These are phyloP conservation scores for Cyclocybe cylindracea DNA, from an alignment of 768 basidiomycete genomes.

Conservation along the genomic window DNA sequence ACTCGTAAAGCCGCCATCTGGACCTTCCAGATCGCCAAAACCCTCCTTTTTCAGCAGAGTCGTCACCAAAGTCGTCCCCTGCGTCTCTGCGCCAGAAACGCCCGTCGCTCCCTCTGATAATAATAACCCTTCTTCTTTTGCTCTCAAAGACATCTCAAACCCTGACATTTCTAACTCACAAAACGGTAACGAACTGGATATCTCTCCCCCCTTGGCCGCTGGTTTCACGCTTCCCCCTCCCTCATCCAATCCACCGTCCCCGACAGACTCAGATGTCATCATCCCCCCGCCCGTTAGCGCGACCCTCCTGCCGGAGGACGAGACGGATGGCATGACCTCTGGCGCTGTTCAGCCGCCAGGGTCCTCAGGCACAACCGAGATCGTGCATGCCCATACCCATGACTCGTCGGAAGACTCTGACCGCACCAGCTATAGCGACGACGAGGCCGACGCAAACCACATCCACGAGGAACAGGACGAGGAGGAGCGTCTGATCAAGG, in stretches of 20 bases:
- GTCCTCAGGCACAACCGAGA: constrained; percentile 58
- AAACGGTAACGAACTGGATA: constrained; percentile 13
- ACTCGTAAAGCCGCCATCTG: constrained; percentile 29
- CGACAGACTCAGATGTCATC: constrained; percentile 31
- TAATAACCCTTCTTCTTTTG: constrained; percentile 17
- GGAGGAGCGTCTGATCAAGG: constrained; percentile 85
- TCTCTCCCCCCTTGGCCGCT: constrained; percentile 24
- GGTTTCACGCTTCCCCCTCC: constrained; percentile 26
- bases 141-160: constrained; percentile 21
- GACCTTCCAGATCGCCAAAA: constrained; percentile 27
- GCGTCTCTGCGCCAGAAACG: constrained; percentile 53
- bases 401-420: constrained; percentile 56
- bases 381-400: constrained; percentile 34
- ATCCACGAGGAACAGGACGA: constrained; percentile 79
- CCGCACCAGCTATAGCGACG: constrained; percentile 66
- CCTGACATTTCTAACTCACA: constrained; percentile 14
- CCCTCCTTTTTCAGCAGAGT: constrained; percentile 65
- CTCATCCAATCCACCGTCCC: constrained; percentile 28
- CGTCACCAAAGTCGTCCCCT: constrained; percentile 68
- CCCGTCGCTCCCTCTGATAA: constrained; percentile 26
- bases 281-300: constrained; percentile 40
- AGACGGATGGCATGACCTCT: constrained; percentile 88
- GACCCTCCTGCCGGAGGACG: constrained; percentile 43
- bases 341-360: constrained; percentile 93
- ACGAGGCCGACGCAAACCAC: constrained; percentile 53